phyloP scores from a whole-genome alignment of 108 stramenopile species.

The Parmales sp. region DNA sequence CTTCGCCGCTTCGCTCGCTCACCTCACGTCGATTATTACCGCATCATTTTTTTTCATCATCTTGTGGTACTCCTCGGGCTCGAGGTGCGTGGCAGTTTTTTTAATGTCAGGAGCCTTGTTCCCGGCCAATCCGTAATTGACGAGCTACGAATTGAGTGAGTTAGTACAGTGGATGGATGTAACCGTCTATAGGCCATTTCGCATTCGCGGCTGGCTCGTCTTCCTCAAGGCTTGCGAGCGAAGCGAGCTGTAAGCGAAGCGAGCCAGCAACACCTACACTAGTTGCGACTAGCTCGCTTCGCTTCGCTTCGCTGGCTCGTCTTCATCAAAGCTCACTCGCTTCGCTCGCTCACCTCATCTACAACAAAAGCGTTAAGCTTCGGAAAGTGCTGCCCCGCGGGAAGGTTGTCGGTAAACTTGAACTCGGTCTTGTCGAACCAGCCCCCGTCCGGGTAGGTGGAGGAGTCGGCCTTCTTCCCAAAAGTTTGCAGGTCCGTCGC shows the following conservation, averaged over 20 bases:
- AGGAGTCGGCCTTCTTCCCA: slow-evolving; percentile 29
- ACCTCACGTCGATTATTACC: slow-evolving; percentile 80
- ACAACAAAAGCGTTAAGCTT: slow-evolving; percentile 61
- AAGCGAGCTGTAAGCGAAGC: too few relatives aligned
- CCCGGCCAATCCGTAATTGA: slow-evolving; percentile 72
- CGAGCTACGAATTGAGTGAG: slow-evolving; percentile 26
- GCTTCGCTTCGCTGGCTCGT: too few relatives aligned
- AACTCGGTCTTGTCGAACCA: slow-evolving; percentile 68
- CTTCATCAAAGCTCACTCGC: neutral
- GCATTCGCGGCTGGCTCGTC: too few relatives aligned
- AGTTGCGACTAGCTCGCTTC: too few relatives aligned
- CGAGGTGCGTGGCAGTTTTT: slow-evolving; percentile 57
- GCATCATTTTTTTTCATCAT: slow-evolving; percentile 57
- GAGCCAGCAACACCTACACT: too few relatives aligned
- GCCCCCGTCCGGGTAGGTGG: slow-evolving; percentile 12
- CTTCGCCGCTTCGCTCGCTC: too few relatives aligned
- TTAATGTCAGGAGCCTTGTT: slow-evolving; percentile 49
- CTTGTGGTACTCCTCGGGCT: slow-evolving; percentile 67
- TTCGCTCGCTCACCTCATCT: slow-evolving; percentile 22
- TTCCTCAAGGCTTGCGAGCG: too few relatives aligned
- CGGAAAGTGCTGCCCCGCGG: slow-evolving; percentile 55
- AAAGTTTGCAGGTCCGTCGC: slow-evolving; percentile 44
- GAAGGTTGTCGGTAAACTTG: slow-evolving; percentile 64
- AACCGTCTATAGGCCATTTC: too few relatives aligned
- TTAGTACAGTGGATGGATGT: neutral